These are phyloP conservation scores for Cryptosporidium parvum DNA, from an alignment of 169 alveolate genomes.

Conservation along the genomic window DNA sequence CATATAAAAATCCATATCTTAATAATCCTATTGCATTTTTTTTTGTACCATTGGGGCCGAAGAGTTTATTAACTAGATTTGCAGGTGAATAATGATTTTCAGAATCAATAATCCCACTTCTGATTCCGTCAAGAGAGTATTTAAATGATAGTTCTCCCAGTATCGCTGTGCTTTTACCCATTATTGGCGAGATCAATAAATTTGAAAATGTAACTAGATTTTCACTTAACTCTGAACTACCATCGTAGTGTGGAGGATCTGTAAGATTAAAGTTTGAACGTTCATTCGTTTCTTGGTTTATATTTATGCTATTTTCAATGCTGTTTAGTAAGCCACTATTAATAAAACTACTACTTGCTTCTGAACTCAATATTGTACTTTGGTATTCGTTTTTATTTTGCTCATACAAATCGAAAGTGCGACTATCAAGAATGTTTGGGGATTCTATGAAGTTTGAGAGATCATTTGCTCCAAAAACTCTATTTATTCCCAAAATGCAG, in stretches of 20 bases:
- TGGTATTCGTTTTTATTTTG: neutral
- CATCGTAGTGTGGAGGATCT: neutral
- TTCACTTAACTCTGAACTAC: neutral
- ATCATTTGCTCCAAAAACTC: neutral
- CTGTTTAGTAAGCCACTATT: neutral
- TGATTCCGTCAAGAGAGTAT: slow-evolving; percentile 27
- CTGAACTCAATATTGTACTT: neutral
- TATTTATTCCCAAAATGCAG: neutral
- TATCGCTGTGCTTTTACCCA: slow-evolving; percentile 22
- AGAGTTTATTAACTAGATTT: slow-evolving; percentile 1
- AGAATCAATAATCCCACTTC: neutral
- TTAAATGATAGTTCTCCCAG: slow-evolving; percentile 50
- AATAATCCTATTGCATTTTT: slow-evolving; percentile 15
- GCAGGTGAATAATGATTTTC: neutral
- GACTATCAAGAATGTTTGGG: neutral
- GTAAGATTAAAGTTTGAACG: neutral
- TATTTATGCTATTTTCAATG: neutral
- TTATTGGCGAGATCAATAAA: slow-evolving; percentile 50
- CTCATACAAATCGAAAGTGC: neutral
- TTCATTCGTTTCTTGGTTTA: neutral
- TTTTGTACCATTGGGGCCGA: slow-evolving; percentile 16
- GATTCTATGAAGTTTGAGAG: neutral
- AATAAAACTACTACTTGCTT: neutral
- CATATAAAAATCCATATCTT: slow-evolving; percentile 60
- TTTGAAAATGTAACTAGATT: neutral